phyloP scores from a whole-genome alignment of 768 basidiomycete species.

The Amanita phalloides region DNA sequence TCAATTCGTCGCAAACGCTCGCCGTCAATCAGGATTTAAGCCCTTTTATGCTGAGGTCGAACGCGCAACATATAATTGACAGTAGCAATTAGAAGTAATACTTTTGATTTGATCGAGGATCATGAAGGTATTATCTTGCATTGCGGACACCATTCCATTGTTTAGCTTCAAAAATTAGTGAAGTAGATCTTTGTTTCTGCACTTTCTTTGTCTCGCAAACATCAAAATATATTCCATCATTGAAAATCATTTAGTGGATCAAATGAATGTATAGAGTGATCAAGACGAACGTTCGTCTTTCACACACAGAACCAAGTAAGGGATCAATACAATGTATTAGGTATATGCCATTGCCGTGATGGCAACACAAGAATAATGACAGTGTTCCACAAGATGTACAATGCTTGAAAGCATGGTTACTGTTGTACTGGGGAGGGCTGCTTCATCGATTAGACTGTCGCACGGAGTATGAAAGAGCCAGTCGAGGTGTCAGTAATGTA shows the following conservation, averaged over 20 bases:
- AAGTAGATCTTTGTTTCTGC: too few relatives aligned
- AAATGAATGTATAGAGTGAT: background rate
- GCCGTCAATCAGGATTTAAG: conserved; percentile 16
- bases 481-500: conserved; percentile 2
- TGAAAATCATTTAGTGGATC: too few relatives aligned
- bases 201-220: too few relatives aligned
- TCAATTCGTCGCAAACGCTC: conserved; percentile 2
- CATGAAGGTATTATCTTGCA: too few relatives aligned
- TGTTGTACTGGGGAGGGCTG: background rate
- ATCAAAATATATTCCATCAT: too few relatives aligned
- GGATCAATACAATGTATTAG: conserved; percentile 1
- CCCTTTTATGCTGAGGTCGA: conserved; percentile 15
- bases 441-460: background rate
- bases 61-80: conserved; percentile 13
- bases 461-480: background rate
- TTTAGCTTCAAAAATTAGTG: background rate
- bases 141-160: background rate
- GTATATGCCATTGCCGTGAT: background rate
- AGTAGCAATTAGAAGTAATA: too few relatives aligned
- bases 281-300: background rate
- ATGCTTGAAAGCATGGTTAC: background rate
- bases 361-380: conserved; percentile 5
- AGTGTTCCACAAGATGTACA: conserved; percentile 3
- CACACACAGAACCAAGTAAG: too few relatives aligned
- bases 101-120: too few relatives aligned